Evolutionary conservation across 2,329 filamentous ascomycete genomes (phyloP).

Genomic region (Ophiosphaerella korrae): DNA sequence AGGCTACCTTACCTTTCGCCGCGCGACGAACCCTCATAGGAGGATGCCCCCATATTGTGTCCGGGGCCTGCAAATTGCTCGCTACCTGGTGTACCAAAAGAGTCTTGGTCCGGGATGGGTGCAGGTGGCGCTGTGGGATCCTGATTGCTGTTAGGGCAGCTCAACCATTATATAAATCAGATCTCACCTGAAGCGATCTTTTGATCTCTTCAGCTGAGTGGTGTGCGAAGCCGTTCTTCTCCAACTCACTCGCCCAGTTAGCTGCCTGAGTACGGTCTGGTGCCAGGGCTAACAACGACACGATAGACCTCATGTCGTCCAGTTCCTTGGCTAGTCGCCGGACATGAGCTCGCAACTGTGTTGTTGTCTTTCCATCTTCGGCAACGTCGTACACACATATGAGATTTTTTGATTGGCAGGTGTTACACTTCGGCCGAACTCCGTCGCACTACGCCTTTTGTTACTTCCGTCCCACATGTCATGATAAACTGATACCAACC

Average conservation of each 20-base stretch:
- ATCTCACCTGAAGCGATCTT: constrained; percentile 41
- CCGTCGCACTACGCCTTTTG: constrained; percentile 43
- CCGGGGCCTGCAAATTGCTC: constrained; percentile 29
- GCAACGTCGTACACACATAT: constrained; percentile 47
- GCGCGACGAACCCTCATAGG: constrained; percentile 41
- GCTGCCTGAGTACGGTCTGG: constrained; percentile 42
- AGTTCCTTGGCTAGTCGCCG: constrained; percentile 44
- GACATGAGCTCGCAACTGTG: constrained; percentile 45
- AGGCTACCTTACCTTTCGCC: constrained; percentile 34
- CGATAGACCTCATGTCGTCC: constrained; percentile 47
- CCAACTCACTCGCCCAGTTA: constrained; percentile 44
- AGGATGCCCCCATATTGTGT: constrained; percentile 33
- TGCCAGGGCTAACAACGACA: constrained; percentile 42
- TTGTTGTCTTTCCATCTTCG: constrained; percentile 47
- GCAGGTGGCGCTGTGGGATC: constrained; percentile 27
- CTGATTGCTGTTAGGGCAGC: constrained; percentile 23
- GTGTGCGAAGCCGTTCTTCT: constrained; percentile 46
- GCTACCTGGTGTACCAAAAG: constrained; percentile 32
- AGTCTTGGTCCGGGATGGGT: constrained; percentile 30
- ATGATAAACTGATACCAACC: constrained; percentile 19
- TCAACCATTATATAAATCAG: background rate
- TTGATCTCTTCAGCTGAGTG: constrained; percentile 46
- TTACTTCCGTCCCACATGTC: background rate
- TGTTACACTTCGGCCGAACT: constrained; percentile 47
- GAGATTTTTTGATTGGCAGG: constrained; percentile 46